Conservation (phyloP, 2,329 filamentous ascomycete genomes). For the Penicillium sp. region DNA sequence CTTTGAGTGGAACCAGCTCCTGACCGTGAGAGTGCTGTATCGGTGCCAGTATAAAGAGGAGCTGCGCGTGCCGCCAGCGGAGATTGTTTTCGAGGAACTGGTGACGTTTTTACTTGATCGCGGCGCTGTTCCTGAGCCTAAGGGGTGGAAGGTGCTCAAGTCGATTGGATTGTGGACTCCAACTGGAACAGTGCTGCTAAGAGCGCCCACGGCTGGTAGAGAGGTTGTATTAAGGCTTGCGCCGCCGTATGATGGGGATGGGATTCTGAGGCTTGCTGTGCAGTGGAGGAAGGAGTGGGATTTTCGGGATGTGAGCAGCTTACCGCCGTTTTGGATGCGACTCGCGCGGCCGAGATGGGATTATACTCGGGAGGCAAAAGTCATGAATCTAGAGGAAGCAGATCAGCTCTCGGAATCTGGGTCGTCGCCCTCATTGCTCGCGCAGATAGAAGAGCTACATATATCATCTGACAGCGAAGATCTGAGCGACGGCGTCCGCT, state of each 20-base stretch:
- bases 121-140: not conserved
- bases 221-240: not conserved
- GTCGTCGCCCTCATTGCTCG: not conserved
- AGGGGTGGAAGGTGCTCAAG: slow-evolving; percentile 9
- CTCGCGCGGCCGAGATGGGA: not conserved
- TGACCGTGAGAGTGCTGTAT: slow-evolving; percentile 1
- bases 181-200: not conserved
- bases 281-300: not conserved
- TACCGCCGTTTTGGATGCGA: slow-evolving; percentile 12
- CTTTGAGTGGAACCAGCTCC: slow-evolving; percentile 2
- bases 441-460: not conserved
- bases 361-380: not conserved
- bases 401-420: not conserved
- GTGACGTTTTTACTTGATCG: slow-evolving; percentile 7
- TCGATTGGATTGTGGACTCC: slow-evolving; percentile 13
- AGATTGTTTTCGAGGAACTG: slow-evolving; percentile 5
- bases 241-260: slow-evolving; percentile 11
- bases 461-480: not conserved
- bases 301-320: not conserved
- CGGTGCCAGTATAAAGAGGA: slow-evolving; percentile 12
- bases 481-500: not conserved
- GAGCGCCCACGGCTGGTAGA: not conserved
- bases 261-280: slow-evolving; percentile 2
- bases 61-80: slow-evolving; percentile 5
- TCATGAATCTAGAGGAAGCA: not conserved